A percentile compares a stretch with the other conserved stretches of the same genome.
phyloP scores from a whole-genome alignment of 257 asterid species.

The Nicotiana paniculata region DNA sequence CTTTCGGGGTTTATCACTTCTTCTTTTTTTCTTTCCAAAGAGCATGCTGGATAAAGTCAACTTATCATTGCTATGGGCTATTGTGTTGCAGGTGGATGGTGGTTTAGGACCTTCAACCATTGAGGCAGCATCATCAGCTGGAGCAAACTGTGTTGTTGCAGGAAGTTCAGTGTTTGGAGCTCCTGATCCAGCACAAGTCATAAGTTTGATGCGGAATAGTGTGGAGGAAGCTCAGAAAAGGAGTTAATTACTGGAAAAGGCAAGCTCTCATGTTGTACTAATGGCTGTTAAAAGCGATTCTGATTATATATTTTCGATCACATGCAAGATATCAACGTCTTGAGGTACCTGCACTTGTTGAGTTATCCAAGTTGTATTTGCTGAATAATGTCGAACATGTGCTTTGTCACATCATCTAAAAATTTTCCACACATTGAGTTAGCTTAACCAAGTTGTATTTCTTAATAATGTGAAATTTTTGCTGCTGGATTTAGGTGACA shows the following conservation, averaged over 20 bases:
- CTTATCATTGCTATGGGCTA: neutral
- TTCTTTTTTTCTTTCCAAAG: neutral
- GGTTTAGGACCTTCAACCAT: slow-evolving; percentile 91
- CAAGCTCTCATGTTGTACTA: neutral
- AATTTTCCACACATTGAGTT: neutral
- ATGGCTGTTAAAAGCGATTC: neutral
- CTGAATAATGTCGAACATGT: neutral
- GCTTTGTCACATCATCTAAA: neutral
- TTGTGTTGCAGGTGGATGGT: slow-evolving; percentile 65
- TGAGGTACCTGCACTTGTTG: neutral
- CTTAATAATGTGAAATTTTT: neutral
- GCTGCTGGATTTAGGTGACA: neutral
- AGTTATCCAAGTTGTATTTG: neutral
- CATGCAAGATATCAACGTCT: neutral
- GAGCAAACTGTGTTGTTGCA: slow-evolving; percentile 90
- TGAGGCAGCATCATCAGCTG: slow-evolving; percentile 65
- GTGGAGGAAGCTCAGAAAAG: slow-evolving; percentile 39
- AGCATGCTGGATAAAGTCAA: neutral
- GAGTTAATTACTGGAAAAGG: slow-evolving; percentile 9
- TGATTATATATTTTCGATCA: neutral
- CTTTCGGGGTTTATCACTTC: neutral
- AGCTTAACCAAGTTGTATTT: neutral
- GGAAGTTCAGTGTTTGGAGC: slow-evolving; percentile 94
- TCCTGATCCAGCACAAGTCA: slow-evolving; percentile 70
- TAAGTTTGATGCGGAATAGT: slow-evolving; percentile 50